These are phyloP conservation scores for Geotrichum histeridarum DNA, from an alignment of 1,139 yeast genomes.

Conservation along the genomic window DNA sequence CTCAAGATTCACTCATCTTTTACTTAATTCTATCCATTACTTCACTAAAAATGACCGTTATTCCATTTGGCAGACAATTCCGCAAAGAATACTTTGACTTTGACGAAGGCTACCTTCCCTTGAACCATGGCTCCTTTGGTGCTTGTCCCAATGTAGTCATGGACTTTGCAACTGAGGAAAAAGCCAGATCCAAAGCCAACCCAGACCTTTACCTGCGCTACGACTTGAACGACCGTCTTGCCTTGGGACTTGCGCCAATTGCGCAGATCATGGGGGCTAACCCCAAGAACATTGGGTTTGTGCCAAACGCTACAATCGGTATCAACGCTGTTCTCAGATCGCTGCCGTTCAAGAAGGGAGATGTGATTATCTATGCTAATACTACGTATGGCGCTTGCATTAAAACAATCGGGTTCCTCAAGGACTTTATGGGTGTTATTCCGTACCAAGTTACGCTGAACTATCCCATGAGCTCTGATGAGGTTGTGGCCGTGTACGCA, in stretches of 20 bases:
- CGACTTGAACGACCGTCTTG: slow-evolving; percentile 32
- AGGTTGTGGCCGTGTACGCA: slow-evolving; percentile 44
- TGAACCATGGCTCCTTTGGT: slow-evolving; percentile 32
- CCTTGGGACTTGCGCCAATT: slow-evolving; percentile 35
- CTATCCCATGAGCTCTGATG: slow-evolving; percentile 50
- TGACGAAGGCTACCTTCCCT: slow-evolving; percentile 23
- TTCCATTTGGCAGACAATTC: slow-evolving; percentile 51
- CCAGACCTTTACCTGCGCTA: slow-evolving; percentile 44
- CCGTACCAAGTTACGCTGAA: slow-evolving; percentile 44
- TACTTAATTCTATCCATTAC: background rate
- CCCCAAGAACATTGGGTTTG: slow-evolving; percentile 44
- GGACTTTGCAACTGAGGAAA: slow-evolving; percentile 21
- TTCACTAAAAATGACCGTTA: slow-evolving; percentile 6
- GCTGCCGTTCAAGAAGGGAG: slow-evolving; percentile 50
- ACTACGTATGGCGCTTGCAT: slow-evolving; percentile 58
- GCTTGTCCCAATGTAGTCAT: slow-evolving; percentile 25
- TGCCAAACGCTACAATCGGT: slow-evolving; percentile 58
- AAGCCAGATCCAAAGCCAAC: slow-evolving; percentile 34
- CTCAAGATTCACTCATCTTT: too few species aligned
- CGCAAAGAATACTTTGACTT: slow-evolving; percentile 45
- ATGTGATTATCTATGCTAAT: slow-evolving; percentile 47
- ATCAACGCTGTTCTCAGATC: slow-evolving; percentile 56
- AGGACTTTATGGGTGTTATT: slow-evolving; percentile 43
- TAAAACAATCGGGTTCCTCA: slow-evolving; percentile 49
- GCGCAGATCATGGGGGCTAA: slow-evolving; percentile 45